Evolutionary conservation across 371 early-diverging fungal genomes (phyloP), one percentile per base, ranked within the genome.

Genomic region (Actinomortierella wolfii): DNA sequence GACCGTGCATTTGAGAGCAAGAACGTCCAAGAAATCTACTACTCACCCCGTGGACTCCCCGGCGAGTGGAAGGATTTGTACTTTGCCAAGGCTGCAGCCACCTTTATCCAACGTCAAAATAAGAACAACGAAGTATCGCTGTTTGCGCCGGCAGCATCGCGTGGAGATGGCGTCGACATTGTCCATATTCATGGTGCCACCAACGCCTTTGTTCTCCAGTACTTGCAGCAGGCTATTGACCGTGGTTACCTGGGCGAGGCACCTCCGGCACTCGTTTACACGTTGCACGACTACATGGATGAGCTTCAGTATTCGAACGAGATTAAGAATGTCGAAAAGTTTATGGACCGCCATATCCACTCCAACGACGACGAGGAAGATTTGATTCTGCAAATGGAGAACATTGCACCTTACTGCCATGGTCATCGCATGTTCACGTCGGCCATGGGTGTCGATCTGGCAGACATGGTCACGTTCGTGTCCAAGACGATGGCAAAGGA

Each of bases 151-250:
- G n/a, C 74, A 52, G 50, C 69, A 49, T 3, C 62, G 56, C 46
- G 69, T 11, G 34, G 34, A 6, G 11, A 6, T 34, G 34, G 40
- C 11, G 81, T 88, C 11, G 86, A 86, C 44, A 65, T 88, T 6
- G 83, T 88, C 41, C 88, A 88, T 76, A 54, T 82, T 9, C 88
- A 88, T 57, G 88, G 88, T 7, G 86, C 85, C 1, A 82, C 86
- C 11, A 88, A 84, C 58, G 88, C 86, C 17, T 80, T 84, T 20
- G 71, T 83, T 7, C 71, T 85, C 2, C 81, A 86, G 56, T 78
- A 79, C 25, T 51, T 86, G 8, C 76, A 77, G 66, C 53, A 76
- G 34, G 56, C 45, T 18, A 59, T 67, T 54, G 50, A 78, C 58
- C 49, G 64, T 67, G 54, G 63, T 48, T 24, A 59, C 54, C 47